Conservation (phyloP, 208 protist genomes). For the Sergeia podlipaevii region DNA sequence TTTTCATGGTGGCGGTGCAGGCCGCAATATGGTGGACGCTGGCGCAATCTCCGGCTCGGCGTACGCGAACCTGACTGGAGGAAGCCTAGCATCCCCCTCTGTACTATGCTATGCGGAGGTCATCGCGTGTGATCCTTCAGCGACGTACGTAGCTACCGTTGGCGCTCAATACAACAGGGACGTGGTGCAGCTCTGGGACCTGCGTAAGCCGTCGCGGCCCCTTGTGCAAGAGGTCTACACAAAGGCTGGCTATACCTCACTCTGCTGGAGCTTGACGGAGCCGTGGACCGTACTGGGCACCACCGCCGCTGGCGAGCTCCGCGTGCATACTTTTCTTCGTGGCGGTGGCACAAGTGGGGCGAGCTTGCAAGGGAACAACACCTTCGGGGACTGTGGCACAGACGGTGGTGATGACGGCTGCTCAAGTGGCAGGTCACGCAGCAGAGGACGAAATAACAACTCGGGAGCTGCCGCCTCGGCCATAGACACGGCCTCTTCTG, state of each 20-base stretch:
- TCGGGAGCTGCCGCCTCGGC: too few relatives aligned
- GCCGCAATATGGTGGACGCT: neutral
- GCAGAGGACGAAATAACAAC: neutral
- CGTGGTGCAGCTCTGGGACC: constrained; percentile 76
- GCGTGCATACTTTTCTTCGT: constrained; percentile 40
- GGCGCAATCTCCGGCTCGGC: neutral
- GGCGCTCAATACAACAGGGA: constrained; percentile 28
- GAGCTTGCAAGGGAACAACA: neutral
- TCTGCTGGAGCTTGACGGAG: constrained; percentile 46
- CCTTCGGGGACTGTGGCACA: too few relatives aligned
- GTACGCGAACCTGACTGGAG: constrained; percentile 2
- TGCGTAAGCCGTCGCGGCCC: constrained; percentile 44
- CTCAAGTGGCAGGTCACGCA: neutral
- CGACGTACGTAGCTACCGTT: constrained; percentile 52
- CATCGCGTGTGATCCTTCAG: constrained; percentile 57
- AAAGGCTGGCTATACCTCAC: constrained; percentile 46
- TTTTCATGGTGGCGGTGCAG: neutral
- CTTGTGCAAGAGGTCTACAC: constrained; percentile 23
- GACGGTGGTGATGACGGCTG: neutral
- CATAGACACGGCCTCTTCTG: too few relatives aligned
- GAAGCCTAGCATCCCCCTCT: neutral
- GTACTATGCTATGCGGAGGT: constrained; percentile 53
- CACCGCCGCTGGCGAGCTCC: constrained; percentile 36
- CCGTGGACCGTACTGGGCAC: constrained; percentile 36
- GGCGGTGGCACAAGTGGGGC: neutral